These are phyloP conservation scores for Lodderomyces elongisporus DNA, from an alignment of 1,139 yeast genomes.

Conservation along the genomic window DNA sequence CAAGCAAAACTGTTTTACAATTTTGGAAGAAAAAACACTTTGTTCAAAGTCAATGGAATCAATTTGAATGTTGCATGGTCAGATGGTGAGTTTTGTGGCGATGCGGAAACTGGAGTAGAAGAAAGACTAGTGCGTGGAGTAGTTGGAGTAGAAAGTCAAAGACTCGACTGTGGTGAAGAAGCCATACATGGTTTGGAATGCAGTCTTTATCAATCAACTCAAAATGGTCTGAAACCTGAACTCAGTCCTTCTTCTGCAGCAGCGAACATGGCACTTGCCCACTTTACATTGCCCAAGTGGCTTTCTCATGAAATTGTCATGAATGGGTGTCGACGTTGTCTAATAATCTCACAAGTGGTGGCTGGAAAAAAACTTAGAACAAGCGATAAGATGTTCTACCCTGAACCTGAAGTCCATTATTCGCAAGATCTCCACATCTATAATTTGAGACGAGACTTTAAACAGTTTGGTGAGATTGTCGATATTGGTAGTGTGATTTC, in stretches of 20 bases:
- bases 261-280: neutral
- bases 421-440: conserved; percentile 25
- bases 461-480: conserved; percentile 54
- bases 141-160: neutral
- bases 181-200: conserved; percentile 14
- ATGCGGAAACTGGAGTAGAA: neutral
- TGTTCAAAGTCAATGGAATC: conserved; percentile 59
- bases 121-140: neutral
- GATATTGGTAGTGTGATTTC: conserved; percentile 67
- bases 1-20: conserved; percentile 55
- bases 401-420: conserved; percentile 29
- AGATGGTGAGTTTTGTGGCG: conserved; percentile 15
- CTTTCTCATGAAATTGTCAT: conserved; percentile 25
- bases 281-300: conserved; percentile 20
- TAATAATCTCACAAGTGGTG: conserved; percentile 28
- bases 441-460: conserved; percentile 46
- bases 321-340: conserved; percentile 31
- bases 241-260: neutral
- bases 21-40: conserved; percentile 48
- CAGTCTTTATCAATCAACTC: too few relatives aligned
- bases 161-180: conserved; percentile 8
- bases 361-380: conserved; percentile 19
- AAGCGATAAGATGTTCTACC: conserved; percentile 24
- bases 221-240: conserved; percentile 9
- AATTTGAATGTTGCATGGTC: conserved; percentile 42